These are phyloP conservation scores for Hemileccinum impolitum DNA, from an alignment of 768 basidiomycete genomes.

Conservation along the genomic window DNA sequence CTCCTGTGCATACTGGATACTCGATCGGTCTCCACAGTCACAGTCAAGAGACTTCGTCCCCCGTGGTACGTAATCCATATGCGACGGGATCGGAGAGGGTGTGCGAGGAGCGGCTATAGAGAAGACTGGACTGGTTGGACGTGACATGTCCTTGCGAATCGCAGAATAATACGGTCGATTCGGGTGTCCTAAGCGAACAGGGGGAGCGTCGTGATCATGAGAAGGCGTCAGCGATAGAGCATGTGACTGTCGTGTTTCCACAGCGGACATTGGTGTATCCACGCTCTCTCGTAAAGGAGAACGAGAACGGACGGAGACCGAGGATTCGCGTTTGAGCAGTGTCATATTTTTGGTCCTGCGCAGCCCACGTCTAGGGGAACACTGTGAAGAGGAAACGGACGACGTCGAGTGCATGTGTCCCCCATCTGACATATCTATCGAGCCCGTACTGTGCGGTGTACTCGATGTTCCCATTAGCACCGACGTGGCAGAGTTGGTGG, in stretches of 20 bases:
- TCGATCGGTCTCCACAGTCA: conserved; percentile 21
- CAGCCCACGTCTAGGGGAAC: conserved; percentile 33
- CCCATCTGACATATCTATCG: conserved; percentile 15
- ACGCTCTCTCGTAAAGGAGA: conserved; percentile 22
- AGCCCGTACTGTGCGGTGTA: conserved; percentile 19
- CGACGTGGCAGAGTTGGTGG: conserved; percentile 19
- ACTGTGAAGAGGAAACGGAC: conserved; percentile 25
- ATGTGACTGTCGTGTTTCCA: conserved; percentile 21
- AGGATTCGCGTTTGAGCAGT: conserved; percentile 27
- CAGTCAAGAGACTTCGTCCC: conserved; percentile 34
- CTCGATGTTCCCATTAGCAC: conserved; percentile 20
- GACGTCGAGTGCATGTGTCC: conserved; percentile 16
- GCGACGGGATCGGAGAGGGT: conserved; percentile 25
- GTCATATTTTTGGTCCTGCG: conserved; percentile 39
- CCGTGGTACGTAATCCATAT: conserved; percentile 21
- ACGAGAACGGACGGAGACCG: conserved; percentile 19
- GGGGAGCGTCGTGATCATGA: conserved; percentile 20
- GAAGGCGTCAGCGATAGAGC: conserved; percentile 19
- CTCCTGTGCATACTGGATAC: conserved; percentile 16
- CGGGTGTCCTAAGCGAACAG: conserved; percentile 47
- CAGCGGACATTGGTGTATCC: conserved; percentile 15
- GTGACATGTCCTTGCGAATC: conserved; percentile 48
- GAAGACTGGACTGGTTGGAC: conserved; percentile 35
- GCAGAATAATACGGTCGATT: conserved; percentile 53
- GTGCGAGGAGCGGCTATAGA: conserved; percentile 25